These are phyloP conservation scores for Diaporthe citri DNA, from an alignment of 2,329 filamentous ascomycete genomes.

Conservation along the genomic window DNA sequence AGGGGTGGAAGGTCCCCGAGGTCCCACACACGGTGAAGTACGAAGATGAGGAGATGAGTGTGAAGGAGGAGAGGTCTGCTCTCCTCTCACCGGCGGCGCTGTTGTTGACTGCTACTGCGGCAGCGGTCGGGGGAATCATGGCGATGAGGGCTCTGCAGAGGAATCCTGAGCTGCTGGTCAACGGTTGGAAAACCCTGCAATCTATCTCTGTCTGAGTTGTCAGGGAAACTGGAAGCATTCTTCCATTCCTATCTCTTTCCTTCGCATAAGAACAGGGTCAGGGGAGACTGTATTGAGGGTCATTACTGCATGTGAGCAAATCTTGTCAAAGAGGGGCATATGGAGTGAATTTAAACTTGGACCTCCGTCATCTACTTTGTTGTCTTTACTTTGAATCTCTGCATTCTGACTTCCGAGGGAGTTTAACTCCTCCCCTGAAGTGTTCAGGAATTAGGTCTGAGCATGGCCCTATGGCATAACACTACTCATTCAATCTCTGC, in stretches of 20 bases:
- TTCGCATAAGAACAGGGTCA: neutral
- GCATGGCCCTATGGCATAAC: neutral
- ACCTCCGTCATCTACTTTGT: too few species aligned
- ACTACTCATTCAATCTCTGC: neutral
- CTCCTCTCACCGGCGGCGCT: neutral
- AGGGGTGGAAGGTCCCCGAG: neutral
- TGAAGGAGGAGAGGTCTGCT: neutral
- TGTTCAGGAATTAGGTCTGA: neutral
- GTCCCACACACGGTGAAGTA: conserved; percentile 6
- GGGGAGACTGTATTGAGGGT: neutral
- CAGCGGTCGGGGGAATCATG: conserved; percentile 1
- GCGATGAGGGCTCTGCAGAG: neutral
- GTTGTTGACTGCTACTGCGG: neutral
- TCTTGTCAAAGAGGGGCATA: too few species aligned
- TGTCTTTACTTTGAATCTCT: neutral
- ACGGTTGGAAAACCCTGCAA: conserved; percentile 2
- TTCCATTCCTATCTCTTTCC: neutral
- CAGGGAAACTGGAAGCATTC: too few species aligned
- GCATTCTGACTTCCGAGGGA: too few species aligned
- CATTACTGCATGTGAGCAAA: neutral
- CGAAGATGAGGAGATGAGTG: neutral
- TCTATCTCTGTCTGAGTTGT: neutral
- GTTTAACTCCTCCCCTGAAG: neutral
- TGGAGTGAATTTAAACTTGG: too few species aligned
- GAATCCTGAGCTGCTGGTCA: neutral